A percentile compares a stretch with the other conserved stretches of the same genome.
Evolutionary conservation across 352 stramenopile species (phyloP).

Genomic region (Phytophthora boehmeriae): DNA sequence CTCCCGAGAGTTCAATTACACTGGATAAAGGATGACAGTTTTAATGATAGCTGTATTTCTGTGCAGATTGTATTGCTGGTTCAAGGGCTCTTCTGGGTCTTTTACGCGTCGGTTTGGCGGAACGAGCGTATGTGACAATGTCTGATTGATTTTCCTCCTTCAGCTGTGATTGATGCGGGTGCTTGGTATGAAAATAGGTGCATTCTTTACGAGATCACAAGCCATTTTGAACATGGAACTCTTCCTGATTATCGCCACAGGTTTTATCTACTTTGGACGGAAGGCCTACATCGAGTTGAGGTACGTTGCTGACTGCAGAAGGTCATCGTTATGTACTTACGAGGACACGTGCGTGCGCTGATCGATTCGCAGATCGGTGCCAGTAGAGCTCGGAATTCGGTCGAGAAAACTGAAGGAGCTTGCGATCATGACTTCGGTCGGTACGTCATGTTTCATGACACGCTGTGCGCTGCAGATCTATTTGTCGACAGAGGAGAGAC

Average conservation of each 20-base stretch:
- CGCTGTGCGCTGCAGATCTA: conserved; percentile 75
- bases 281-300: conserved; percentile 84
- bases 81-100: conserved; percentile 79
- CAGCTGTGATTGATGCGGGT: neutral
- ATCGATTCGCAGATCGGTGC: conserved; percentile 57
- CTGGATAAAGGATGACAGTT: neutral
- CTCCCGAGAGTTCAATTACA: conserved; percentile 1
- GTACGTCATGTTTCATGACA: conserved; percentile 82
- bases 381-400: conserved; percentile 80
- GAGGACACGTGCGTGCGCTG: neutral
- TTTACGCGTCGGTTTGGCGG: conserved; percentile 75
- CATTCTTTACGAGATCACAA: conserved; percentile 81
- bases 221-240: conserved; percentile 85
- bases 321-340: neutral
- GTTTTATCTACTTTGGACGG: conserved; percentile 79
- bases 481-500: conserved; percentile 68
- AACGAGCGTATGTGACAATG: conserved; percentile 58
- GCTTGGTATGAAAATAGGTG: conserved; percentile 35
- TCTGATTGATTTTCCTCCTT: neutral
- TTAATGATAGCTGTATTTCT: conserved; percentile 3
- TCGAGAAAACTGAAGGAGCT: conserved; percentile 88
- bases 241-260: conserved; percentile 74
- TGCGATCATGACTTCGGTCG: conserved; percentile 80
- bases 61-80: conserved; percentile 61
- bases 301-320: conserved; percentile 27